Evolutionary conservation across 371 early-diverging fungal genomes (phyloP), one percentile per base, ranked within the genome.

Genomic region (Synchytrium microbalum): DNA sequence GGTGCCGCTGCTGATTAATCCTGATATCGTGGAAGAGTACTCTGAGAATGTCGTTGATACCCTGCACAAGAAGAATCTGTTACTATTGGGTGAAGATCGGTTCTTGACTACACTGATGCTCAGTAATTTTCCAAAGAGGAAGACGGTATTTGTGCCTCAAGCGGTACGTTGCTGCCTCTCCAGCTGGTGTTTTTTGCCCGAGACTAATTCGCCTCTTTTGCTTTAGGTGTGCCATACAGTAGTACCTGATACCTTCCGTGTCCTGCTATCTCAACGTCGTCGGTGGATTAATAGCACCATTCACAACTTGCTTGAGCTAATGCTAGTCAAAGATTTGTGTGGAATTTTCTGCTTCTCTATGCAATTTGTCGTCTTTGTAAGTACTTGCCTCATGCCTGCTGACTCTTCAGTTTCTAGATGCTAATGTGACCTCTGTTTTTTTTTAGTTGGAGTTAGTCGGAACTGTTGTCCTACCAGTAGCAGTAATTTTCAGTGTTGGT

Each of bases 331-430:
- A 57, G 86, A 88, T 59, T 83, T 97, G 24, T 98, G 99, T 64
- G 99, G 99, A 56, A 95, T 93, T 76, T 95, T 93, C 72, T 94
- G 93, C 72, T 97, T 95, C 82, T 95, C 96, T n/a, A 97, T 98
- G 98, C 91, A 96, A 52, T 95, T 97, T 71, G 84, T 96, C 29
- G 98, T 97, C 58, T 80, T 92, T 62, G 75, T 97, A 28, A 24
- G 56, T 55, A 8, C 56, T n/a, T n/a, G n/a, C n/a, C n/a, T n/a
- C n/a, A n/a, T n/a, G n/a, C n/a, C n/a, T n/a, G n/a, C n/a, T n/a
- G n/a, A n/a, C n/a, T n/a, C n/a, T n/a, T n/a, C n/a, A n/a, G n/a
- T n/a, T n/a, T n/a, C n/a, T n/a, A n/a, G n/a, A n/a, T n/a, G n/a
- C n/a, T n/a, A n/a, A n/a, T n/a, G n/a, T n/a, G n/a, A n/a, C n/a